Evolutionary conservation across 2,329 filamentous ascomycete species (phyloP).

Genomic region (Aureobasidium sp.): DNA sequence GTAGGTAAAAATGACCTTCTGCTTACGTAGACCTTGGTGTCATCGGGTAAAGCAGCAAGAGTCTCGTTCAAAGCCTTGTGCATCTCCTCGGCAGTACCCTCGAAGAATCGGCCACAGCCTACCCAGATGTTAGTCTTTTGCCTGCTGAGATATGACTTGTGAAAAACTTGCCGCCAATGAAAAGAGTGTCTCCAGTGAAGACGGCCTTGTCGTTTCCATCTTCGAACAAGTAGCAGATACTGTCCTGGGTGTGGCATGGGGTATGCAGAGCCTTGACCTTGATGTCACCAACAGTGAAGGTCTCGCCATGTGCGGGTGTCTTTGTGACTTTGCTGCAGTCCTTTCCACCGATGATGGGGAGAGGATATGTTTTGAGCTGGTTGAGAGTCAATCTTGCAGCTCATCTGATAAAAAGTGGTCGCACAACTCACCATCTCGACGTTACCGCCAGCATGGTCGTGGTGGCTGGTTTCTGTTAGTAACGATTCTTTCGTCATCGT

Average conservation of each 20-base stretch:
- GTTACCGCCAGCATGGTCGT: slow-evolving; percentile 93
- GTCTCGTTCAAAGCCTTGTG: slow-evolving; percentile 84
- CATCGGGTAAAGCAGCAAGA: slow-evolving; percentile 71
- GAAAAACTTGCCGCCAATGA: slow-evolving; percentile 65
- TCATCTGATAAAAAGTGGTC: not conserved
- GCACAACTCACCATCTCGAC: slow-evolving; percentile 57
- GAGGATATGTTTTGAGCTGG: slow-evolving; percentile 52
- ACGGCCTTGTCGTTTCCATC: slow-evolving; percentile 72
- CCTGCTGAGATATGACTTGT: not conserved
- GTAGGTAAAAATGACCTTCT: not conserved
- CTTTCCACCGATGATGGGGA: slow-evolving; percentile 80
- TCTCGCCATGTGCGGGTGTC: slow-evolving; percentile 67
- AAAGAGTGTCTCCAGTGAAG: slow-evolving; percentile 94
- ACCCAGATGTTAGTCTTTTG: not conserved
- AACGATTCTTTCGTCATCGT: not conserved
- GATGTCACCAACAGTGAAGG: slow-evolving; percentile 78
- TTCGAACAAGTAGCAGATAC: slow-evolving; percentile 89
- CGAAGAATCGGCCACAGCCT: slow-evolving; percentile 95
- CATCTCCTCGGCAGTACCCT: slow-evolving; percentile 86
- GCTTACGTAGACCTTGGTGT: slow-evolving; percentile 83
- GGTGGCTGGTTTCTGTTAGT: slow-evolving; percentile 56
- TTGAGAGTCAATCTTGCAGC: not conserved
- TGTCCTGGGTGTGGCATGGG: slow-evolving; percentile 96
- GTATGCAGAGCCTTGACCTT: slow-evolving; percentile 84
- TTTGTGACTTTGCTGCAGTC: slow-evolving; percentile 73